Evolutionary conservation across 106 monocot genomes (phyloP), one percentile per base, ranked within the genome.

Genomic region (Acorus gramineus): DNA sequence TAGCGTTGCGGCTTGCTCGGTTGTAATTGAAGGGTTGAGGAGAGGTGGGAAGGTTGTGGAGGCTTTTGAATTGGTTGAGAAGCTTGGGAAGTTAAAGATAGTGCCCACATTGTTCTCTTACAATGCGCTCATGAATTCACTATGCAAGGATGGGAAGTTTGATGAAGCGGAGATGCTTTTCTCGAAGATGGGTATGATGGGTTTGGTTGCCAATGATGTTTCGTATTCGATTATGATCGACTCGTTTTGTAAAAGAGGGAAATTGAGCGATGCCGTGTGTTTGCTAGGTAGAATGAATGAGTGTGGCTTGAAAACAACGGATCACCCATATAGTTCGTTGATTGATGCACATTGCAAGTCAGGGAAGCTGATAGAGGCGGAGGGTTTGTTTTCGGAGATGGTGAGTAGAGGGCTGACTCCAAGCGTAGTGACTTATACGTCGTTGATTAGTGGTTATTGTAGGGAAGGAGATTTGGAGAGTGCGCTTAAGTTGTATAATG

Each of bases 321-420:
- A 87, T 64, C 90, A 90, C 59, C 82, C 86, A 8, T 96, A 90
- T 62, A 96, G 85, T 90, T 90, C 95, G 50, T 64, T 96, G 55
- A 87, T 96, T 42, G 82, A 85, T 67, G 95, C 87, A 42, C 78
- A 87, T 61, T 96, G 95, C 59, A 82, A 71, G 50, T 64, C 49
- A 50, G 95, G 82, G n/a, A 71, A 67, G 61, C 62, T 90, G 67
- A 67, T 0, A 2, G 72, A 78, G 60, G 90, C 95, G 42, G 72
- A 80, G 55, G 57, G n/a, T 61, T 49, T 96, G 11, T 76, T 75
- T 52, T 64, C 47, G 55, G 78, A 90, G 55, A 66, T 87, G 69
- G 72, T 68, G 13, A 44, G 69, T 55, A 44, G 73, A 71, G 84
- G 85, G 7, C 60, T 90, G 74, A 42, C 69, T 14, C 90, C 90